Evolutionary conservation across 352 stramenopile genomes (phyloP), one percentile per base, ranked within the genome.

Genomic region (Pythium chondricola): DNA sequence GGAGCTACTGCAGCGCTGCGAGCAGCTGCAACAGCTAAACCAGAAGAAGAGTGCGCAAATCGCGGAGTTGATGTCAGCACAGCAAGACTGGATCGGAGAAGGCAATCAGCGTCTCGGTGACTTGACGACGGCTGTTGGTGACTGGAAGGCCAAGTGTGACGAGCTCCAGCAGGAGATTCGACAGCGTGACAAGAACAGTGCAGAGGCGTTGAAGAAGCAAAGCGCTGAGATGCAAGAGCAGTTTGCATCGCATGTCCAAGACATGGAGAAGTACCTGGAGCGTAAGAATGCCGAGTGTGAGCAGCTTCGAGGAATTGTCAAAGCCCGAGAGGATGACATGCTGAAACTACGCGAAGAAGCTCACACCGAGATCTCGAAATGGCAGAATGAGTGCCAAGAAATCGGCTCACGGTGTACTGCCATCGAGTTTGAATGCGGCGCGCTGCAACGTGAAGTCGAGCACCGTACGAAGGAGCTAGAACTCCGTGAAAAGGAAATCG

Each of bases 21-120:
- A 81, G n/a, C 71, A 56, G 10, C 32, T 85, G 9, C 70, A 79
- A 40, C 65, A 74, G 16, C 56, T 74, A 2, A 83, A 59, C 29
- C 55, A 63, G 35, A 69, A 71, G 39, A 78, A 87, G 50, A 79
- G 60, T 45, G 63, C 62, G 2, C 71, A 89, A 43, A 69, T 88
- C 29, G 56, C 51, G 4, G 71, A 68, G 26, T 32, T 85, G 25
- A 75, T 83, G 61, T 50, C 47, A 36, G 63, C 32, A 4, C 68
- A 69, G 17, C 68, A 79, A 43, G 66, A 85, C 13, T 58, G 26
- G 58, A 38, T 52, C 42, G 52, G 52, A 27, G 41, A 56, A 29
- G 56, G 56, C 14, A 58, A 64, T 21, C 43, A 60, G n/a, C 24
- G 33, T 6, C 31, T 60, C 1, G 29, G 37, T 2, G 46, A 56